Percentiles rank a stretch among this genome's conserved stretches.
Evolutionary conservation across 2,329 filamentous ascomycete genomes (phyloP).

Genomic region (Aspergillus terreus): DNA sequence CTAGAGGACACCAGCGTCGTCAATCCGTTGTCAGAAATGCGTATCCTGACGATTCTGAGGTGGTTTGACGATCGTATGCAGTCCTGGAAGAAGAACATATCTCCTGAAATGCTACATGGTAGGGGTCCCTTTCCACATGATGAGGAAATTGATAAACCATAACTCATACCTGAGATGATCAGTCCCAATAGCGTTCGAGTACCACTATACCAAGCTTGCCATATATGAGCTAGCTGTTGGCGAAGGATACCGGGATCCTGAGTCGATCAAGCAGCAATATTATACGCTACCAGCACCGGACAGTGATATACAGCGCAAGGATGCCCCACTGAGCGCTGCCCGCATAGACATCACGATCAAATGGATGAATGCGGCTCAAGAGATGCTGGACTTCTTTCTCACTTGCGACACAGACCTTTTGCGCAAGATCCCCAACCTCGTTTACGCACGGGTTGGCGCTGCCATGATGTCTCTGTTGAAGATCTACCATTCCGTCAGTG

Average conservation of each 20-base stretch:
- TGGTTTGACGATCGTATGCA: slow-evolving; percentile 36
- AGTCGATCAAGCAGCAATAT: slow-evolving; percentile 30
- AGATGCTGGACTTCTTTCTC: slow-evolving; percentile 30
- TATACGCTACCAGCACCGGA: slow-evolving; percentile 30
- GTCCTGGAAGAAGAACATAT: slow-evolving; percentile 27
- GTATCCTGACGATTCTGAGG: slow-evolving; percentile 30
- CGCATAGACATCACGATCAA: slow-evolving; percentile 35
- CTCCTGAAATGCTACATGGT: slow-evolving; percentile 29
- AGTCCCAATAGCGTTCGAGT: slow-evolving; percentile 17
- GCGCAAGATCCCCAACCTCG: slow-evolving; percentile 31
- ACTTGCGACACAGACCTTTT: slow-evolving; percentile 30
- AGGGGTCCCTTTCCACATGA: slow-evolving; percentile 1
- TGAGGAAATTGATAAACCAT: not conserved
- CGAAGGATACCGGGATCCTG: slow-evolving; percentile 34
- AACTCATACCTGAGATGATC: not conserved
- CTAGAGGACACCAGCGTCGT: slow-evolving; percentile 33
- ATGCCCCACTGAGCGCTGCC: slow-evolving; percentile 26
- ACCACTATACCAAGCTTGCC: slow-evolving; percentile 27
- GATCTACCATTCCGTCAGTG: slow-evolving; percentile 31
- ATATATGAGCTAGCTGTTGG: slow-evolving; percentile 33
- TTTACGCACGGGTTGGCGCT: slow-evolving; percentile 29
- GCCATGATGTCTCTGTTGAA: slow-evolving; percentile 33
- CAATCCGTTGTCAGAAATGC: slow-evolving; percentile 29
- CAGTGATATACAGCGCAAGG: slow-evolving; percentile 5
- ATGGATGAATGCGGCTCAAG: slow-evolving; percentile 35